These are phyloP conservation scores for Arachis stenosperma DNA, from an alignment of 306 rosid species.

Conservation along the genomic window DNA sequence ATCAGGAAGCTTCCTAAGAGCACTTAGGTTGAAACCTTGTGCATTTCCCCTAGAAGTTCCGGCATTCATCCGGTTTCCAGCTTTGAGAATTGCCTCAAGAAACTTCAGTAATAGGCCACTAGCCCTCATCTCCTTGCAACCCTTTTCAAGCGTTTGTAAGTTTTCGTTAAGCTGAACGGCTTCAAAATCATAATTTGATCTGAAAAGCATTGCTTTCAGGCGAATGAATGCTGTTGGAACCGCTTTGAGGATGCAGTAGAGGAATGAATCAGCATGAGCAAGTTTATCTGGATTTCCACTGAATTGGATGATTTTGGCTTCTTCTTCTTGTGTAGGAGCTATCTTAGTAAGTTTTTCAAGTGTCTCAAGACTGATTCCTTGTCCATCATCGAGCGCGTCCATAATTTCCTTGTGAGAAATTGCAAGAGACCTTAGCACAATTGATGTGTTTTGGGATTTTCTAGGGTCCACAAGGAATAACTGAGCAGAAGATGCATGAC, in stretches of 20 bases:
- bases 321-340: conserved; percentile 74
- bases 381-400: conserved; percentile 69
- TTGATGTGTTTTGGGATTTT: conserved; percentile 78
- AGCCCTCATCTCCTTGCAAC: conserved; percentile 68
- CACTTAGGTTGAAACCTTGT: conserved; percentile 74
- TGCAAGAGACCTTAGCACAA: conserved; percentile 66
- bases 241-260: conserved; percentile 65
- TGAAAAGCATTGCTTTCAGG: conserved; percentile 75
- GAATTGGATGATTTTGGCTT: conserved; percentile 61
- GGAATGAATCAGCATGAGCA: conserved; percentile 80
- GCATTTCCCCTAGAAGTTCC: conserved; percentile 89
- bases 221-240: conserved; percentile 75
- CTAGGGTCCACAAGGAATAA: conserved; percentile 72
- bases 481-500: conserved; percentile 42
- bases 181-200: conserved; percentile 62
- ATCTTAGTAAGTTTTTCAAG: conserved; percentile 81
- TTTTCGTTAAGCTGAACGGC: conserved; percentile 59
- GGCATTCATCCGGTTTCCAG: conserved; percentile 89
- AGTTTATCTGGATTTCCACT: conserved; percentile 65
- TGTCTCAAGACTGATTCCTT: conserved; percentile 65
- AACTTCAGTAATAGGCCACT: conserved; percentile 70
- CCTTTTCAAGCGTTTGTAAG: conserved; percentile 61
- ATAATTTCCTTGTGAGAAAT: conserved; percentile 64
- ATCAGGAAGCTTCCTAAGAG: conserved; percentile 75
- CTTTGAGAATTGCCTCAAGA: conserved; percentile 86